Evolutionary conservation across 192 early-diverging fungal species (phyloP), one percentile per base, ranked within the genome.

Genomic region (Rhizophagus sp.): DNA sequence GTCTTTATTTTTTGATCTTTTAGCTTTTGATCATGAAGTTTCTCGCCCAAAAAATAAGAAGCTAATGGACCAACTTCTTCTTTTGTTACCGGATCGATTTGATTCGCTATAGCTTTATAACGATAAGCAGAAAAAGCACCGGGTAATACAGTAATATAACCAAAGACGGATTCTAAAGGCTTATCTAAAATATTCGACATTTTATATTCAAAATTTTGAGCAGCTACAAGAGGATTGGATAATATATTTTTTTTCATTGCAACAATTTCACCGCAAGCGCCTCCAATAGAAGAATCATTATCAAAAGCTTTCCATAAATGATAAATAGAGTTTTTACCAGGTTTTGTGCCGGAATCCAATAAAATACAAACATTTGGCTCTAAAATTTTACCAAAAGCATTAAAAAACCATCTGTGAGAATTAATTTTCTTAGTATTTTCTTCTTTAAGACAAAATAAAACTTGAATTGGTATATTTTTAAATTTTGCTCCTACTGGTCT

Each of bases 371-470:
- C 83, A 27, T 91, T 85, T 8, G 90, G 90, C 41, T 86, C 79
- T 62, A 91, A 79, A 64, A 88, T 83, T 36, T 82, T 86, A 68
- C 87, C 87, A 63, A 91, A 88, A 27, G 90, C 90, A 75, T 91
- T 88, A 74, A 91, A 91, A 83, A 91, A 91, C 90, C 90, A 91
- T 71, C 90, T 85, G 83, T 92, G 91, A 39, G 88, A 92, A 74
- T 93, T 96, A 81, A 96, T 92, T 85, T 96, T 96, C 82, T 96
- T 96, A 70, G 91, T 90, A 81, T 96, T 96, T 87, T 95, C 94
- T 82, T 96, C 95, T 83, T 96, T 96, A 9, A 96, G 83, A 84
- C 93, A 92, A 84, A 96, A 96, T 52, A 96, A 82, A 41, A 90
- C 87, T 84, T 95, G 95, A 63, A 91, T 87, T 66, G 94, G 94